Conservation (phyloP, 2,329 filamentous ascomycete species). For the Epichloe amarillans region DNA sequence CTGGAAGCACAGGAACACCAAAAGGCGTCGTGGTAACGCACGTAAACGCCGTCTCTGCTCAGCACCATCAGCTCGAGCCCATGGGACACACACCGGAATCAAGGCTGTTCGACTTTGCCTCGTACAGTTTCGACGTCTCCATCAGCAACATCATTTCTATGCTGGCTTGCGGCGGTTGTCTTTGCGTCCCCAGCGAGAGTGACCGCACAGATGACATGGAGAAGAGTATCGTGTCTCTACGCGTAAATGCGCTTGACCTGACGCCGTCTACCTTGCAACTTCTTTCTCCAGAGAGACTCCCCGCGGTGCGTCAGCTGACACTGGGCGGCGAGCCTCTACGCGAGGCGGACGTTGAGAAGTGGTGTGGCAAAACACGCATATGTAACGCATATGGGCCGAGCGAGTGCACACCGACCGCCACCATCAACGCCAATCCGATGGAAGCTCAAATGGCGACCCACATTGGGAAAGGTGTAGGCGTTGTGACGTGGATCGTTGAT, state of each 20-base stretch:
- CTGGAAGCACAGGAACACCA: not conserved
- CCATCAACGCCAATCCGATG: not conserved
- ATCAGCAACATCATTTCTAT: not conserved
- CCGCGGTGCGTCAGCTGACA: not conserved
- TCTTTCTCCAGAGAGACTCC: not conserved
- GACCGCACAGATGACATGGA: not conserved
- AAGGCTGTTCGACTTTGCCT: conserved; percentile 1
- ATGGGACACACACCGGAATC: not conserved
- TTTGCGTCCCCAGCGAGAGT: not conserved
- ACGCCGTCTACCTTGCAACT: not conserved
- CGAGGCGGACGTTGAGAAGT: not conserved
- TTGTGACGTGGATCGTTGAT: conserved; percentile 13
- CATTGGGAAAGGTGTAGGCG: conserved; percentile 4
- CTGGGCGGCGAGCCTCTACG: not conserved
- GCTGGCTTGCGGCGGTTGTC: not conserved
- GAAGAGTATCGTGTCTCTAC: not conserved
- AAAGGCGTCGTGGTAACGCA: conserved; percentile 8
- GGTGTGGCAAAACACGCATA: not conserved
- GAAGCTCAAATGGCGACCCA: not conserved
- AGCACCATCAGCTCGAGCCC: not conserved
- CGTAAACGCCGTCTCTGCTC: not conserved
- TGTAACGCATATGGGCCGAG: not conserved
- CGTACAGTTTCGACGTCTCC: conserved; percentile 4
- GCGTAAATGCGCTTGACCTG: not conserved
- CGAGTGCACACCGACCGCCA: not conserved